Conservation (phyloP, 1,284 basidiomycete genomes). For the Termitomyces sp. region DNA sequence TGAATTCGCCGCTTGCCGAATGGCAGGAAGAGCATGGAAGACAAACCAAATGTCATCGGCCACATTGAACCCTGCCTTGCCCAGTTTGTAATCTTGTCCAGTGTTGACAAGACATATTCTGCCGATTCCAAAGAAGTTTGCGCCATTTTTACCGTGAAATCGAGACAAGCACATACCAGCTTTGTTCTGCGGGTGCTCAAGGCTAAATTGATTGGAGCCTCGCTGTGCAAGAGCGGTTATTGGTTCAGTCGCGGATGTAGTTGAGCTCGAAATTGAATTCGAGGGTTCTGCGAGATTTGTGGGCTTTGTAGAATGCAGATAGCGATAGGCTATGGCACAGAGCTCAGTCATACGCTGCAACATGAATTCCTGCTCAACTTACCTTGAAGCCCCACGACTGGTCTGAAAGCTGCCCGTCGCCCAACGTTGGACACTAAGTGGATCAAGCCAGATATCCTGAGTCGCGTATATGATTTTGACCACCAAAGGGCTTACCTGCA, state of each 20-base stretch:
- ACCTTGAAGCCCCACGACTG: slow-evolving; percentile 43
- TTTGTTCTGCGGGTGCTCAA: slow-evolving; percentile 87
- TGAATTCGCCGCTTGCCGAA: neutral
- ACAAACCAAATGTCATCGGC: slow-evolving; percentile 94
- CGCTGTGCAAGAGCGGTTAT: slow-evolving; percentile 66
- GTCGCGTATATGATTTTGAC: neutral
- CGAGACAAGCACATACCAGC: slow-evolving; percentile 57
- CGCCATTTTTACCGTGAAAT: neutral
- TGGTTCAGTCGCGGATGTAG: slow-evolving; percentile 46
- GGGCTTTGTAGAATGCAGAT: slow-evolving; percentile 49
- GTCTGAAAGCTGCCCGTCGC: slow-evolving; percentile 42
- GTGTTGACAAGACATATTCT: slow-evolving; percentile 96
- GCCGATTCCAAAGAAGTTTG: slow-evolving; percentile 12
- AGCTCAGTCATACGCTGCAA: slow-evolving; percentile 2
- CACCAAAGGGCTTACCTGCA: slow-evolving; percentile 32
- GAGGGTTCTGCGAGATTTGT: slow-evolving; percentile 31
- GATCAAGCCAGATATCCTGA: neutral
- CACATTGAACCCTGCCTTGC: slow-evolving; percentile 97
- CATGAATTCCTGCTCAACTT: slow-evolving; percentile 14
- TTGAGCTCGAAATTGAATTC: slow-evolving; percentile 32
- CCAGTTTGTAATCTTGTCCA: slow-evolving; percentile 99
- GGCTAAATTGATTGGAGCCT: slow-evolving; percentile 78
- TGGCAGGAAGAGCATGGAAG: neutral
- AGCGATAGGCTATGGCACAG: slow-evolving; percentile 40
- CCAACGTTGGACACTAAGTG: slow-evolving; percentile 36